Base-by-base conservation (phyloP, 768 basidiomycete genomes). In the Lyophyllum atratum region DNA sequence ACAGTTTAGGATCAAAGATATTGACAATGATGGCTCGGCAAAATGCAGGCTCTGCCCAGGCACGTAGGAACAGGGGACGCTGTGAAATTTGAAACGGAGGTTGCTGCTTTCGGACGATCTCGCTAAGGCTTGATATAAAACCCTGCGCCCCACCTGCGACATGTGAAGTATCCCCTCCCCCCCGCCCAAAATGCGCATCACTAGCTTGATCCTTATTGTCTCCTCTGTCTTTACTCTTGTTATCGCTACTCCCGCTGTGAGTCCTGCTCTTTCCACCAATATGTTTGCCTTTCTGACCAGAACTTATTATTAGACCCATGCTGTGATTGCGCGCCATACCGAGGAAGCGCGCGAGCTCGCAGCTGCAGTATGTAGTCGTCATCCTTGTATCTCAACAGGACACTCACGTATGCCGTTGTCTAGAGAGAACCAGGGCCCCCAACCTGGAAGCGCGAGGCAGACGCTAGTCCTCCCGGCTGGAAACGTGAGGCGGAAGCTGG, bases 171-270 rank as follows among this genome's bases (percentile, higher is more conserved):
- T 58, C 58, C 50, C 5, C 5, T 31, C 5, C 59, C 62, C 55
- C 56, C 56, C 14, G 47, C 26, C 44, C 34, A 57, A 64, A 61
- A 74, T 76, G 73, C 73, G 71, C 46, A 53, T 73, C 50, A 51
- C 68, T 51, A 60, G 62, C 52, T 34, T 67, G 25, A 42, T 68
- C 29, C 52, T 71, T 15, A 44, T 66, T 44, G 50, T 67, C 34
- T 59, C 69, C 21, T 69, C 71, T 37, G 62, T 59, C 14, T 52
- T 69, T 46, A 58, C 64, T 48, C 51, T 69, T 9, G 60, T 64
- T n/a, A 24, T 53, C 47, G 70, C 71, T 24, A 55, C 63, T 11
- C 64, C 68, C 43, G 46, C 64, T 46, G 73, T 71, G 45, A 67
- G 72, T 64, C 39, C 14, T 43, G 31, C 34, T 56, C n/a, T 46